Evolutionary conservation across 2,329 filamentous ascomycete genomes (phyloP), one percentile per base, ranked within the genome.

Genomic region (Chlorencoelia australis): DNA sequence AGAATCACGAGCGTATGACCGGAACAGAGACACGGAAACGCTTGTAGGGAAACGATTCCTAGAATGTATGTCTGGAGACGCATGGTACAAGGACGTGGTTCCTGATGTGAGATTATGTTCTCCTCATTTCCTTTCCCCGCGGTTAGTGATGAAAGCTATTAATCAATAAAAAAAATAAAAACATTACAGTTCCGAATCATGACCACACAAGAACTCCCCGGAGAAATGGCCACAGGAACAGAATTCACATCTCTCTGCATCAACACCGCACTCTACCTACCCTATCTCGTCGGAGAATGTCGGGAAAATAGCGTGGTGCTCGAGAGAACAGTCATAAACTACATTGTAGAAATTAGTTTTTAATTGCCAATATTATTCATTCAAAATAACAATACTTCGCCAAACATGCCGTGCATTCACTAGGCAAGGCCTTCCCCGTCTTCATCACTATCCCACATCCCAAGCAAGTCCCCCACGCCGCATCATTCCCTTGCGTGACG

Each of bases 221-320:
- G n/a, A n/a, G 82, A 73, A 13, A 72, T 79, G 36, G 78, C 86
- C 42, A 81, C 79, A 8, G 86, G 77, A 15, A 82, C 75, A 35
- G 66, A 71, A 37, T 94, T 91, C 59, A 85, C 75, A 5, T 89
- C 83, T 1, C 78, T 94, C 25, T 95, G 88, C 62, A 89, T 95
- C 58, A 95, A 96, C 63, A 83, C 84, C 0, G 76, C 82, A 30
- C 63, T 94, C 41, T 95, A 94, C 61, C 74, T 95, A 2, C 77
- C 84, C 4, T 95, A 83, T 76, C 76, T 95, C 0, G 65, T 83
- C 0, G 82, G 83, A 1, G 79, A 91, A 61, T 93, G 85, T 56
- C 68, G 82, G 18, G 75, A 74, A 49, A 73, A 75, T 39, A 82
- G 84, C 20, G 81, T 83, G 5, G 65, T 75, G 1, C 64, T 89